Percentiles rank a stretch among this genome's conserved stretches.
These are phyloP conservation scores for Chaetomiaceae sp. DNA, from an alignment of 2,329 filamentous ascomycete species.

Conservation along the genomic window DNA sequence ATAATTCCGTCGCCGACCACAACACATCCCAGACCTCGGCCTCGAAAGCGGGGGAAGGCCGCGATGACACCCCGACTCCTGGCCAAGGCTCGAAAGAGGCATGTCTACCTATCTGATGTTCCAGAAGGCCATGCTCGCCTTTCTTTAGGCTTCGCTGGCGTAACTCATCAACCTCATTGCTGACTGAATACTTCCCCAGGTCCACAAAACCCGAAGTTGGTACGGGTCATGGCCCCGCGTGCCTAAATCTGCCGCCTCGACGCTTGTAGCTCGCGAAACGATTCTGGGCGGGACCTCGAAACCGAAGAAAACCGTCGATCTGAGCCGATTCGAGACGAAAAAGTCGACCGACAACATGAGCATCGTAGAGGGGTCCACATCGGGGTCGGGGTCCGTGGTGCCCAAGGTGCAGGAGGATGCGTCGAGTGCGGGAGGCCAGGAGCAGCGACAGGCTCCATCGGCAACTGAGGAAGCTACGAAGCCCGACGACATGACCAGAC, in stretches of 20 bases:
- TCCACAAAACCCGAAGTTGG: slow-evolving; percentile 54
- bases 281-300: slow-evolving; percentile 53
- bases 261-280: slow-evolving; percentile 55
- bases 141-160: too few relatives aligned
- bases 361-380: slow-evolving; percentile 30
- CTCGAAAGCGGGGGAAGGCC: slow-evolving; percentile 1
- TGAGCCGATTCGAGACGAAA: slow-evolving; percentile 47
- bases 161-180: not conserved
- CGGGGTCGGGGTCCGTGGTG: slow-evolving; percentile 26
- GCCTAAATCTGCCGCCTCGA: slow-evolving; percentile 54
- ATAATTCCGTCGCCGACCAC: not conserved
- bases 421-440: not conserved
- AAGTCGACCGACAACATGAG: slow-evolving; percentile 32
- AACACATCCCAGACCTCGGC: not conserved
- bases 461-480: slow-evolving; percentile 7
- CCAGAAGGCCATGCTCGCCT: too few relatives aligned
- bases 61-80: slow-evolving; percentile 5
- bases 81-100: slow-evolving; percentile 19
- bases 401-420: slow-evolving; percentile 30
- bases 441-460: slow-evolving; percentile 7
- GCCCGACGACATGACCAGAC: slow-evolving; percentile 5
- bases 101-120: not conserved
- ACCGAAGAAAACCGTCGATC: slow-evolving; percentile 42
- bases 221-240: slow-evolving; percentile 57
- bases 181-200: slow-evolving; percentile 31